Percentiles rank a stretch among this genome's conserved stretches.
phyloP scores from a whole-genome alignment of 2,329 filamentous ascomycete species.

The Myriosclerotinia scirpicola region DNA sequence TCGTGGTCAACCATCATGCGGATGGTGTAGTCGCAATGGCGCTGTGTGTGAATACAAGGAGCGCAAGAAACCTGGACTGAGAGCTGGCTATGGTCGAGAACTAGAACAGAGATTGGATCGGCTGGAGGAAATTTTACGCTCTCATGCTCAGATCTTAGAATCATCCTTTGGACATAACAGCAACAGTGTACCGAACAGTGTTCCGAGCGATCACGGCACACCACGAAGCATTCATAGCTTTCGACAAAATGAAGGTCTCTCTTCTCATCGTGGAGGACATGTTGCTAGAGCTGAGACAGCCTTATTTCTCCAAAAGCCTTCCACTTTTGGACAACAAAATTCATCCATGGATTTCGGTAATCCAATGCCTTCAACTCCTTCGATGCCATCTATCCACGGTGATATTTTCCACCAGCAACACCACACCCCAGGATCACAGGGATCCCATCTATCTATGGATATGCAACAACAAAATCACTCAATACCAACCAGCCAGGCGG shows the following conservation, averaged over 20 bases:
- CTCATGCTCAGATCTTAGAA: constrained; percentile 67
- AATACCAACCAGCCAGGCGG: constrained; percentile 31
- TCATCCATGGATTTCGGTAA: constrained; percentile 53
- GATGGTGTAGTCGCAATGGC: constrained; percentile 65
- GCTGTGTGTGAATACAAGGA: constrained; percentile 67
- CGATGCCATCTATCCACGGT: constrained; percentile 45
- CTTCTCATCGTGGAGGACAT: constrained; percentile 35
- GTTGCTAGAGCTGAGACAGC: constrained; percentile 56
- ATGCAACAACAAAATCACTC: constrained; percentile 40
- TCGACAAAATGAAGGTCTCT: constrained; percentile 48
- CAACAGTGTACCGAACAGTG: constrained; percentile 41
- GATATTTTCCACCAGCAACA: constrained; percentile 51
- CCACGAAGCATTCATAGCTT: constrained; percentile 53
- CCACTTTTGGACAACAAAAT: constrained; percentile 49
- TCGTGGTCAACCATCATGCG: constrained; percentile 69
- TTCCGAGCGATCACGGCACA: constrained; percentile 58
- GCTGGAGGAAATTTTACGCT: constrained; percentile 64
- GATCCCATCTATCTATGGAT: constrained; percentile 13
- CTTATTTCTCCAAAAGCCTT: constrained; percentile 62
- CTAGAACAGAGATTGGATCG: constrained; percentile 70
- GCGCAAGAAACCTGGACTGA: constrained; percentile 63
- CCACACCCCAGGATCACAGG: constrained; percentile 19
- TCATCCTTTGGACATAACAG: constrained; percentile 46
- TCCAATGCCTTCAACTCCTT: constrained; percentile 47
- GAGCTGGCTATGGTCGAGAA: constrained; percentile 69